Base-by-base conservation (phyloP, 176 grass and related monocot genomes). In the Eragrostis curvula region DNA sequence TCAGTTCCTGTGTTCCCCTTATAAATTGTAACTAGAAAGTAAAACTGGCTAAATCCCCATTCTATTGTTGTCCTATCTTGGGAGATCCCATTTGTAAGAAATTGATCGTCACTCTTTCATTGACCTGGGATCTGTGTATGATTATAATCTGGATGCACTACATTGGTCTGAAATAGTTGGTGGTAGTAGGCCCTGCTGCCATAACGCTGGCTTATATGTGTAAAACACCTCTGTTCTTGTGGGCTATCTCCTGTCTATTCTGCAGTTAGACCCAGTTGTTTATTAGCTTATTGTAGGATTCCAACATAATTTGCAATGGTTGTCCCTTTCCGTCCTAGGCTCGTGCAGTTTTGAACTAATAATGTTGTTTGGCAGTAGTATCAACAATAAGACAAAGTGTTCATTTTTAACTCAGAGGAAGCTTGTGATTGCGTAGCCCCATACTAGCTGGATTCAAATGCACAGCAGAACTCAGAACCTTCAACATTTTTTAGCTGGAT, bases 131-230 rank as follows among this genome's bases (percentile, higher is more conserved):
- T 12, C 13, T 81, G 43, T 28, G 61, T n/a, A 68, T 81, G 20
- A 12, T 74, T 67, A 67, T 66, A 73, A 57, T 73, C 5, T 73
- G 36, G 56, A 45, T 74, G 40, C 59, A 59, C 70, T 20, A 74
- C 70, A 71, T 61, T 46, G 49, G 21, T 46, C 40, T 66, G 41
- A 85, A 47, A 66, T 58, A 49, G 83, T 85, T 81, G 72, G 72
- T 82, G 78, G 66, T 47, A 43, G 59, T 64, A 78, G 77, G 78
- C 8, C 71, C 65, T 24, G 65, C 47, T 71, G 42, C 57, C 74
- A 77, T 64, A 39, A 66, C 21, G 9, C 47, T 75, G 30, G 65
- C 62, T 53, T 71, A 25, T 78, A 36, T 75, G 29, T 27, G 24
- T 46, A 70, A 46, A 6, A 25, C 7, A 67, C 6, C 43, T 56